phyloP scores from a whole-genome alignment of 768 basidiomycete species.

The Tulasnella calospora region DNA sequence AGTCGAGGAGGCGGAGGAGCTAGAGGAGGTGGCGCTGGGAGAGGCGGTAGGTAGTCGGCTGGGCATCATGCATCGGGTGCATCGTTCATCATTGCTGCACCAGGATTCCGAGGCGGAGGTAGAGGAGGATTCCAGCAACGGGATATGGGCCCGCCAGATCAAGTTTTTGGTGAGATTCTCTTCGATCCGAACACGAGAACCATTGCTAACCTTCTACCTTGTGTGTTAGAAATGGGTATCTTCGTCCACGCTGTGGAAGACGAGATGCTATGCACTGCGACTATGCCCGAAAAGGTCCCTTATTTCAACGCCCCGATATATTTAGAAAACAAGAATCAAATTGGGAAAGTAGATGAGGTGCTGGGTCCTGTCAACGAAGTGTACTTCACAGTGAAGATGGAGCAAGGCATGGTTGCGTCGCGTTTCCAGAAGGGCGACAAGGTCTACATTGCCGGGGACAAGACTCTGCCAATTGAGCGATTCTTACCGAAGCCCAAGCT shows the following conservation, averaged over 20 bases:
- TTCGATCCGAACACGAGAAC: not conserved
- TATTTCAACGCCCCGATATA: conserved; percentile 99
- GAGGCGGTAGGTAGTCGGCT: not conserved
- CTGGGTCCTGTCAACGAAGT: conserved; percentile 99
- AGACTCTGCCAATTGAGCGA: conserved; percentile 89
- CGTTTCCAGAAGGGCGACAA: conserved; percentile 98
- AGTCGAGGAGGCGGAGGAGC: conserved; percentile 13
- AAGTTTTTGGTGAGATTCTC: conserved; percentile 58
- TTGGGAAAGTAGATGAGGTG: conserved; percentile 98
- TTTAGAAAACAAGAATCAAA: conserved; percentile 89
- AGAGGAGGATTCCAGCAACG: conserved; percentile 67
- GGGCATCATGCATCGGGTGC: not conserved
- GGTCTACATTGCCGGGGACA: conserved; percentile 96
- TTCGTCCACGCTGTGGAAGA: conserved; percentile 96
- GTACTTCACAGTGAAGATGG: conserved; percentile 96
- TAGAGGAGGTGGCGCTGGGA: not conserved
- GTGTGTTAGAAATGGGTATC: conserved; percentile 70
- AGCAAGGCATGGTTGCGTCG: conserved; percentile 87
- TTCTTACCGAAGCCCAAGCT: conserved; percentile 95
- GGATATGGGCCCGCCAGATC: conserved; percentile 73
- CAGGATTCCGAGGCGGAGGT: conserved; percentile 39
- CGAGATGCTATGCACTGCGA: conserved; percentile 92
- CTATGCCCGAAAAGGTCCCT: conserved; percentile 84
- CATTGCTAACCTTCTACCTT: not conserved
- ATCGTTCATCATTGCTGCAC: not conserved